Evolutionary conservation across 129 eudicot genomes (phyloP).

Genomic region (Saposhnikovia divaricata): DNA sequence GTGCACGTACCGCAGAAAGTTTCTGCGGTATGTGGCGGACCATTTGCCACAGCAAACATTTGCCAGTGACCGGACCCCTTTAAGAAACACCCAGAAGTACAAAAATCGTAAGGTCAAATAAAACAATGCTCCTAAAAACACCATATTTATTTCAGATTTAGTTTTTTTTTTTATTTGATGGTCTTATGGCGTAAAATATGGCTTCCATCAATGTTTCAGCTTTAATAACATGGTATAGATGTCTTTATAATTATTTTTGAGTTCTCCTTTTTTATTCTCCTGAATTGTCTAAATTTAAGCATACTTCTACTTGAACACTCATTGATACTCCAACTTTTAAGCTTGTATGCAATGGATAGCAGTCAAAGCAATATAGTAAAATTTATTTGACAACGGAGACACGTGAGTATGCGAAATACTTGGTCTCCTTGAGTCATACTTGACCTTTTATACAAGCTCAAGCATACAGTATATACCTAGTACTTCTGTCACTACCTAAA

Average conservation of each 20-base stretch:
- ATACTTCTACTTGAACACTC: not conserved
- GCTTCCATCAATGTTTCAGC: not conserved
- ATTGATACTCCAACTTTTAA: not conserved
- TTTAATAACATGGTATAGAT: too few species aligned
- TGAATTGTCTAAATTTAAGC: not conserved
- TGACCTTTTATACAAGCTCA: not conserved
- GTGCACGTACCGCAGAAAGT: too few species aligned
- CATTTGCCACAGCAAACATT: too few species aligned
- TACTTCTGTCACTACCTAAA: not conserved
- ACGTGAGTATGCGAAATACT: not conserved
- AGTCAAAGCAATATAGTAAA: not conserved
- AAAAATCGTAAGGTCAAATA: not conserved
- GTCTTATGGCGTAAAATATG: not conserved
- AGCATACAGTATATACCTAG: not conserved
- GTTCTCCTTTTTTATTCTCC: not conserved
- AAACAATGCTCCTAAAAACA: not conserved
- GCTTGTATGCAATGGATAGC: not conserved
- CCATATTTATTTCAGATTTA: not conserved
- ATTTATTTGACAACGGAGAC: not conserved
- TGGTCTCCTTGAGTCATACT: not conserved
- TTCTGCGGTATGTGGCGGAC: too few species aligned
- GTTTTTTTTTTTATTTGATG: not conserved
- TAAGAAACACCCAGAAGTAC: not conserved
- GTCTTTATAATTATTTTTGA: not conserved
- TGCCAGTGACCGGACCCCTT: too few species aligned